Conservation (phyloP, 2,329 filamentous ascomycete species). For the Diplocarpon rosae region DNA sequence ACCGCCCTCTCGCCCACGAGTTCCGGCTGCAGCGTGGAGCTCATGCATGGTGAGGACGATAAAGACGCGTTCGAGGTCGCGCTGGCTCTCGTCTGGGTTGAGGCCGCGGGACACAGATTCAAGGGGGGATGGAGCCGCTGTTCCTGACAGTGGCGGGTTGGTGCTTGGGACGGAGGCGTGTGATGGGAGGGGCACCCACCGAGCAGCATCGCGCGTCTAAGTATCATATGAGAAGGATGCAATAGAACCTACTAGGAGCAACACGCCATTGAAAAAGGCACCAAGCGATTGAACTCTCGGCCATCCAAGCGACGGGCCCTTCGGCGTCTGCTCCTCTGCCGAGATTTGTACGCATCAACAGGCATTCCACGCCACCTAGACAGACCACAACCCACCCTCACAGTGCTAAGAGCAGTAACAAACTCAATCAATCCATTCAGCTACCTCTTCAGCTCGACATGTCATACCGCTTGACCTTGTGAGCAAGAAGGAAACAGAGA, state of each 20-base stretch:
- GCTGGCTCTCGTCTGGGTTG: constrained; percentile 49
- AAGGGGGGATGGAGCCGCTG: constrained; percentile 53
- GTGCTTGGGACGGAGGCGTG: not conserved
- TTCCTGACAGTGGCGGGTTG: constrained; percentile 33
- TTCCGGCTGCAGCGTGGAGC: constrained; percentile 63
- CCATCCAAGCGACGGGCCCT: constrained; percentile 62
- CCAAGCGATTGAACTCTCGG: constrained; percentile 61
- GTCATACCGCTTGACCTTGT: not conserved
- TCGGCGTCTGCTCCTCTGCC: constrained; percentile 43
- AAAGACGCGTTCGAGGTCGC: constrained; percentile 57
- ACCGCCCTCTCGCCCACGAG: constrained; percentile 20
- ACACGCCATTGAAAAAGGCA: constrained; percentile 72
- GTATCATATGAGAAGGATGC: constrained; percentile 40
- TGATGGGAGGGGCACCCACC: constrained; percentile 6
- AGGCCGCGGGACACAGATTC: constrained; percentile 54
- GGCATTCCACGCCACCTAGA: not conserved
- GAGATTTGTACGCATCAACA: constrained; percentile 36
- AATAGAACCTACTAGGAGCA: constrained; percentile 42
- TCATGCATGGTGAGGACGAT: constrained; percentile 60
- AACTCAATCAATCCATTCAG: constrained; percentile 63
- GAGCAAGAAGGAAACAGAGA: constrained; percentile 2
- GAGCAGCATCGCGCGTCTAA: constrained; percentile 51
- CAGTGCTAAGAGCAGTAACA: constrained; percentile 51
- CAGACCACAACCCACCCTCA: constrained; percentile 38
- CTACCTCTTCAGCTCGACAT: constrained; percentile 29